Evolutionary conservation across 1,139 yeast genomes (phyloP).

Genomic region (Hanseniaspora gamundiae): DNA sequence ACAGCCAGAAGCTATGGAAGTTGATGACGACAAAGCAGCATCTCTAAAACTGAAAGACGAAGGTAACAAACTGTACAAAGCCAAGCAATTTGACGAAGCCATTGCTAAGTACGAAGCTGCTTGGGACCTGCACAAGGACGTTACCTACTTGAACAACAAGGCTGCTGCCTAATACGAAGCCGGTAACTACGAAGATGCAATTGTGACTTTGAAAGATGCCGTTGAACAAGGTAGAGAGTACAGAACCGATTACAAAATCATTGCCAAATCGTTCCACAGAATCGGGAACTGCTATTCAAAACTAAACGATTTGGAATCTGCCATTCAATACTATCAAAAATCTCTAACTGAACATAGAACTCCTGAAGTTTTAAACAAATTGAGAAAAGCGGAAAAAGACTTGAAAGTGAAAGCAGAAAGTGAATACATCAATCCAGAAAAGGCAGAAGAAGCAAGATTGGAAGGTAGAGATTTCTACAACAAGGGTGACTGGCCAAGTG

Average conservation of each 20-base stretch:
- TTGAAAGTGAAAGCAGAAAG: constrained; percentile 66
- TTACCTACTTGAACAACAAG: constrained; percentile 88
- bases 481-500: constrained; percentile 92
- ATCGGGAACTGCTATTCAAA: constrained; percentile 76
- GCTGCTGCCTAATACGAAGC: constrained; percentile 97
- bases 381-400: constrained; percentile 79
- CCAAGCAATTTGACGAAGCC: constrained; percentile 86
- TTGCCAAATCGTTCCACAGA: constrained; percentile 90
- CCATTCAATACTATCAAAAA: constrained; percentile 73
- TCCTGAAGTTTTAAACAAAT: constrained; percentile 80
- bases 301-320: constrained; percentile 56
- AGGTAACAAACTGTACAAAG: constrained; percentile 81
- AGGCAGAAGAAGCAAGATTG: constrained; percentile 91
- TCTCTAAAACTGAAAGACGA: constrained; percentile 77
- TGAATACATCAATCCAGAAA: constrained; percentile 74
- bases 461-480: constrained; percentile 84
- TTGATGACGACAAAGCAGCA: constrained; percentile 27
- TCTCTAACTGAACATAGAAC: constrained; percentile 96
- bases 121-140: constrained; percentile 70
- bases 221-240: constrained; percentile 80
- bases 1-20: constrained; percentile 27
- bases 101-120: constrained; percentile 78
- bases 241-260: constrained; percentile 83
- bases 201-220: constrained; percentile 69
- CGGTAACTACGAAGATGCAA: constrained; percentile 80